A percentile compares a stretch with the other conserved stretches of the same genome.
These are phyloP conservation scores for Cardiospermum halicacabum DNA, from an alignment of 345 rosid species.

Conservation along the genomic window DNA sequence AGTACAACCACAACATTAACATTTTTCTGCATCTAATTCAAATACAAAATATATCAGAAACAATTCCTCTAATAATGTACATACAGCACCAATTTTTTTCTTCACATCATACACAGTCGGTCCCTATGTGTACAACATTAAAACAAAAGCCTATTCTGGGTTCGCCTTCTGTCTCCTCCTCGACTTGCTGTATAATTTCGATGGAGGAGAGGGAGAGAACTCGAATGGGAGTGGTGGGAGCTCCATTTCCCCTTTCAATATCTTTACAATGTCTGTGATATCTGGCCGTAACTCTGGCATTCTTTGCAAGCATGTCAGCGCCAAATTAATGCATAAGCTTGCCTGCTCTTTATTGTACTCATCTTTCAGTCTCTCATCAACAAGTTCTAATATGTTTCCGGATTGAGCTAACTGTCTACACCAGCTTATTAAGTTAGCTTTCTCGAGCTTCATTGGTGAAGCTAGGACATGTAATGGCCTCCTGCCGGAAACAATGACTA, in stretches of 20 bases:
- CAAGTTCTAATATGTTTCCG: slow-evolving; percentile 78
- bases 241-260: slow-evolving; percentile 89
- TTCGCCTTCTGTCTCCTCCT: slow-evolving; percentile 47
- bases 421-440: slow-evolving; percentile 95
- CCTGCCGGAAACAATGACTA: slow-evolving; percentile 87
- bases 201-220: slow-evolving; percentile 90
- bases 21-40: slow-evolving; percentile 18
- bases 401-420: slow-evolving; percentile 86
- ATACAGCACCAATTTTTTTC: not conserved
- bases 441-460: slow-evolving; percentile 94
- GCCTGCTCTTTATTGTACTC: slow-evolving; percentile 74
- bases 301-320: slow-evolving; percentile 78
- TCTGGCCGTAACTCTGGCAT: slow-evolving; percentile 88
- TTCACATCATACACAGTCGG: slow-evolving; percentile 12
- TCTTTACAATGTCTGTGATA: slow-evolving; percentile 66
- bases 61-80: slow-evolving; percentile 17
- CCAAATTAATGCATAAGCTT: slow-evolving; percentile 80
- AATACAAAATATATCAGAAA: slow-evolving; percentile 1
- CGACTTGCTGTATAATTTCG: slow-evolving; percentile 53
- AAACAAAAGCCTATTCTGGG: slow-evolving; percentile 38
- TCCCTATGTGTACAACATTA: slow-evolving; percentile 8
- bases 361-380: slow-evolving; percentile 78
- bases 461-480: slow-evolving; percentile 92
- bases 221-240: slow-evolving; percentile 59
- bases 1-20: not conserved